phyloP scores from a whole-genome alignment of 2,329 filamentous ascomycete genomes.

The Zymoseptoria ardabiliae region DNA sequence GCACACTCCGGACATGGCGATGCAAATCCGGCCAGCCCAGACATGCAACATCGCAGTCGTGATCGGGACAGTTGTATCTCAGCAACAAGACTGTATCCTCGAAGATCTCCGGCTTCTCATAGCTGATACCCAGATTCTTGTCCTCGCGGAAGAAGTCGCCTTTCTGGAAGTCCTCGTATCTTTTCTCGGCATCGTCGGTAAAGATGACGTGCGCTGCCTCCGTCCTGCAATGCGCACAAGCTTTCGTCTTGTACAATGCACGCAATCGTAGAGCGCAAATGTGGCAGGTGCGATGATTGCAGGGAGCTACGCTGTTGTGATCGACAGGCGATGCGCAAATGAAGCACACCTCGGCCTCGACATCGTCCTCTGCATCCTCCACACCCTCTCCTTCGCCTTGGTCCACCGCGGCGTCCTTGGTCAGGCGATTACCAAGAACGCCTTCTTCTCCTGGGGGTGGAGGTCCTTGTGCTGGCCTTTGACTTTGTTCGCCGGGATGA shows the following conservation, averaged over 20 bases:
- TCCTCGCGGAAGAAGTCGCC: constrained; percentile 71
- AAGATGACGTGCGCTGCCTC: constrained; percentile 80
- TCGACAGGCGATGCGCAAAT: constrained; percentile 90
- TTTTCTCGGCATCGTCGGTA: constrained; percentile 74
- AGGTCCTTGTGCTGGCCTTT: constrained; percentile 30
- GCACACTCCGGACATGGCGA: constrained; percentile 70
- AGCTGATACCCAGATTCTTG: constrained; percentile 82
- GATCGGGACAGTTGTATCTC: constrained; percentile 89
- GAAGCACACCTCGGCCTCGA: constrained; percentile 75
- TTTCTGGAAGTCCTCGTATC: constrained; percentile 73
- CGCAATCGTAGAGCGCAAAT: constrained; percentile 88
- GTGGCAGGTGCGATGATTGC: constrained; percentile 94
- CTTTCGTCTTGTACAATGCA: constrained; percentile 91
- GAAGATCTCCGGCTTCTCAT: constrained; percentile 80
- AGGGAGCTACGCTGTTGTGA: constrained; percentile 83
- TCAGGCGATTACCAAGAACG: constrained; percentile 42
- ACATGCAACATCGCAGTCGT: constrained; percentile 76
- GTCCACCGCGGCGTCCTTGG: constrained; percentile 39
- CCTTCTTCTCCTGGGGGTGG: constrained; percentile 29
- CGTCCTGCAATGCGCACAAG: constrained; percentile 90
- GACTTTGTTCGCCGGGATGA: constrained; percentile 16
- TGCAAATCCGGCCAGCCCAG: constrained; percentile 72
- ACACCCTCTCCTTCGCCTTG: constrained; percentile 24
- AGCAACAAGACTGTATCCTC: constrained; percentile 83
- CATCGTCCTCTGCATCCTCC: constrained; percentile 22